Percentiles rank a stretch among this genome's conserved stretches.
Conservation (phyloP, 768 basidiomycete genomes). For the Lactarius indigo region DNA sequence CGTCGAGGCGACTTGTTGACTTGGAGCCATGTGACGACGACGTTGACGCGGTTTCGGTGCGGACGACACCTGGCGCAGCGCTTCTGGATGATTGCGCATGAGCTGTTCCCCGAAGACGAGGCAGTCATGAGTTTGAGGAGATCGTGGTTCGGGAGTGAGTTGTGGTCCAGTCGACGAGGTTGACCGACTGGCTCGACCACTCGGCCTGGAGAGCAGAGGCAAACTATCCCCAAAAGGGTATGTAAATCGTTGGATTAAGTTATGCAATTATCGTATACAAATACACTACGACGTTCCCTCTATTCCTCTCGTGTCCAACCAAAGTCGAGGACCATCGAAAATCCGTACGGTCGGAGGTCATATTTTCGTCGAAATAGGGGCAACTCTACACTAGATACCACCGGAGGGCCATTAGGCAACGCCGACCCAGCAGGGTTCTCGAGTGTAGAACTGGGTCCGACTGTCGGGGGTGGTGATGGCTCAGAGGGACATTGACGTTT, state of each 20-base stretch:
- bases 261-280: constrained; percentile 12
- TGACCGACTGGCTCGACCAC: background rate
- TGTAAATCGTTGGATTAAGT: constrained; percentile 4
- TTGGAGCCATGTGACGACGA: constrained; percentile 26
- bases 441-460: background rate
- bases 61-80: constrained; percentile 38
- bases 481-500: background rate
- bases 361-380: constrained; percentile 42
- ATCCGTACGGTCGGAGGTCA: constrained; percentile 68
- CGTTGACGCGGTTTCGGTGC: constrained; percentile 5
- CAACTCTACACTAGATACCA: background rate
- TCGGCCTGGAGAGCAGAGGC: constrained; percentile 1
- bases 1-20: constrained; percentile 44
- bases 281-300: background rate
- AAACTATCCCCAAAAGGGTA: background rate
- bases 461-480: background rate
- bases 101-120: constrained; percentile 26
- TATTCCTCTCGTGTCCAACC: constrained; percentile 47
- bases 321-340: constrained; percentile 72
- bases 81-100: constrained; percentile 37
- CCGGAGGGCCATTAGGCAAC: constrained; percentile 5
- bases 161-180: background rate
- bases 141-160: constrained; percentile 7
- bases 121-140: constrained; percentile 26
- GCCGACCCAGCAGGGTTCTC: background rate